Evolutionary conservation across 345 rosid species (phyloP).

Genomic region (Orychophragmus violaceus): DNA sequence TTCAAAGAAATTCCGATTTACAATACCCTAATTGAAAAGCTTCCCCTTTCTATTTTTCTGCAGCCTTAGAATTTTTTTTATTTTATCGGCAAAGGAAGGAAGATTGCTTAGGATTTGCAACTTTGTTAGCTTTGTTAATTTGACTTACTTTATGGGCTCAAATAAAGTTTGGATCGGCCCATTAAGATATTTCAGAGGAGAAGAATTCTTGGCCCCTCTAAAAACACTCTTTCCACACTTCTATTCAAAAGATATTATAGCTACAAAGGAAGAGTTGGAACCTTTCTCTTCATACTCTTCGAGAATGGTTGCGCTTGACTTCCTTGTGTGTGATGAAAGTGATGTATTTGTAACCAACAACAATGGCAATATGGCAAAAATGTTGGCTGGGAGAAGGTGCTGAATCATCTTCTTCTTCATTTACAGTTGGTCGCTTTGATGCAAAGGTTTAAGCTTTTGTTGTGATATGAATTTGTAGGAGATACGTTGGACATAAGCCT

Average conservation of each 20-base stretch:
- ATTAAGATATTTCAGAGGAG: constrained; percentile 41
- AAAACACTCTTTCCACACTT: no score
- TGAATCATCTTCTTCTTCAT: background rate
- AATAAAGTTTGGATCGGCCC: background rate
- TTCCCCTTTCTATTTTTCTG: background rate
- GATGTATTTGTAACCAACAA: constrained; percentile 94
- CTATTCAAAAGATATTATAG: no score
- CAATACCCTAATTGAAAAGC: constrained; percentile 43
- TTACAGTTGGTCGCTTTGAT: background rate
- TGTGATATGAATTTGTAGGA: constrained; percentile 43
- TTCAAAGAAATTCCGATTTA: background rate
- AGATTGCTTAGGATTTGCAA: background rate
- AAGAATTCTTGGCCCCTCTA: constrained; percentile 69
- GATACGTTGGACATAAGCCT: constrained; percentile 86
- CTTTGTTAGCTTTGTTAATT: background rate
- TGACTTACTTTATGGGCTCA: background rate
- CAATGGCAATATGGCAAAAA: constrained; percentile 95
- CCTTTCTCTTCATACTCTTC: constrained; percentile 81
- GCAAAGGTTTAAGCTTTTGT: constrained; percentile 1
- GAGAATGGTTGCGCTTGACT: constrained; percentile 97
- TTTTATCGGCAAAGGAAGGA: no score
- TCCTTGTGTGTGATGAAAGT: constrained; percentile 89
- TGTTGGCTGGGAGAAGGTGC: constrained; percentile 88
- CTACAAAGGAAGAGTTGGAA: constrained; percentile 63
- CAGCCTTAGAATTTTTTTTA: no score